Evolutionary conservation across 2,329 filamentous ascomycete genomes (phyloP).

Genomic region (Cladosporium oxysporum): DNA sequence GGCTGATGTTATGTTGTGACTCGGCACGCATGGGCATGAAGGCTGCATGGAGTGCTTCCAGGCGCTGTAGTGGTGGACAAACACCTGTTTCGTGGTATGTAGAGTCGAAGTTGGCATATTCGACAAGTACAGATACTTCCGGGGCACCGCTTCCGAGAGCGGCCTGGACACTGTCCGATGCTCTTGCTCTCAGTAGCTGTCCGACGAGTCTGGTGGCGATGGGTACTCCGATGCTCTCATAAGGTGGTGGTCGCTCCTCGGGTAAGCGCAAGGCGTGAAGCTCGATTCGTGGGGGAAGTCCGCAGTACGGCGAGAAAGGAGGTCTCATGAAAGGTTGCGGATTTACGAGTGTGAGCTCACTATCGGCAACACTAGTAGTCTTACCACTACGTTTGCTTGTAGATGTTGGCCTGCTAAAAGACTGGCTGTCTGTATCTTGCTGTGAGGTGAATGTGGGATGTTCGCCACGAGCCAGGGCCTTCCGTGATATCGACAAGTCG

Average conservation of each 20-base stretch:
- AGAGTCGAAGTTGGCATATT: conserved; percentile 61
- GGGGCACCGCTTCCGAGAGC: conserved; percentile 39
- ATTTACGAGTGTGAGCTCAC: conserved; percentile 48
- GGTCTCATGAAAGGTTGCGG: conserved; percentile 32
- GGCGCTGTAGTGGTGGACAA: conserved; percentile 46
- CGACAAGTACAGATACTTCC: conserved; percentile 63
- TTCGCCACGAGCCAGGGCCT: conserved; percentile 43
- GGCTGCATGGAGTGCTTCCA: conserved; percentile 42
- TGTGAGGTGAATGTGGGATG: conserved; percentile 35
- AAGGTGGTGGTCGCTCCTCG: conserved; percentile 51
- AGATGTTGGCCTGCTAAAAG: background rate
- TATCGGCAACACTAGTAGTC: conserved; percentile 38
- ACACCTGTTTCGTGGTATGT: conserved; percentile 51
- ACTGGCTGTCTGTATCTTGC: conserved; percentile 17
- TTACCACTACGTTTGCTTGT: conserved; percentile 19
- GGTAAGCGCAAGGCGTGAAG: conserved; percentile 45
- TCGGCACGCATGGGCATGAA: conserved; percentile 37
- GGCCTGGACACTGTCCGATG: conserved; percentile 33
- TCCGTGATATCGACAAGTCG: conserved; percentile 69
- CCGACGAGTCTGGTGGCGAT: conserved; percentile 48
- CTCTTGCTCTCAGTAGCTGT: conserved; percentile 37
- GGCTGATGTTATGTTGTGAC: conserved; percentile 54
- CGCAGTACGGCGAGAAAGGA: conserved; percentile 36
- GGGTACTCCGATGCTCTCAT: conserved; percentile 49
- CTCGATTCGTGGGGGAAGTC: conserved; percentile 48